phyloP scores from a whole-genome alignment of 108 stramenopile genomes.

The Cyclotella kingstonii region DNA sequence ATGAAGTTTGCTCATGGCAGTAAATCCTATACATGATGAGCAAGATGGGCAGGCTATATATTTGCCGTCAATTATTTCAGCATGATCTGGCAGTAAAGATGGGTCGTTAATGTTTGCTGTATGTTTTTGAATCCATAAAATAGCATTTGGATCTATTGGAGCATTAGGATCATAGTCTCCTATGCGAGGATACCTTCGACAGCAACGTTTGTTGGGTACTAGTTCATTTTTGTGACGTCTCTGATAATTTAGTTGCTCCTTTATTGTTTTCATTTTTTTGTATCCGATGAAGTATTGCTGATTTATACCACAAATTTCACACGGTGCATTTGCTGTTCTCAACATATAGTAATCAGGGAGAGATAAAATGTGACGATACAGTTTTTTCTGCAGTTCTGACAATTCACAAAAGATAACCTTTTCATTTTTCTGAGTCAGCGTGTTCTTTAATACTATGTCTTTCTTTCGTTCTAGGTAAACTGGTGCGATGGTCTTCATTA shows the following conservation, averaged over 20 bases:
- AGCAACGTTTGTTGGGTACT: conserved; percentile 52
- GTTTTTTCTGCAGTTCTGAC: conserved; percentile 67
- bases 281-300: conserved; percentile 54
- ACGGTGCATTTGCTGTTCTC: conserved; percentile 61
- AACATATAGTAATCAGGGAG: conserved; percentile 77
- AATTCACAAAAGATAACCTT: conserved; percentile 78
- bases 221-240: conserved; percentile 59
- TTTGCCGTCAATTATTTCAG: conserved; percentile 29
- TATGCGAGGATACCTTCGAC: conserved; percentile 52
- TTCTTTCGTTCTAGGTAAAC: conserved; percentile 65
- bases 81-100: not conserved
- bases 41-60: conserved; percentile 44
- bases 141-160: conserved; percentile 65
- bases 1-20: conserved; percentile 57
- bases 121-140: conserved; percentile 58
- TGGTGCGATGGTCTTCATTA: conserved; percentile 45
- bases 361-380: conserved; percentile 69
- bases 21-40: conserved; percentile 63
- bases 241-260: conserved; percentile 65
- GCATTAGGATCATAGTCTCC: conserved; percentile 20
- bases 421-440: conserved; percentile 76
- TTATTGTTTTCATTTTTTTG: conserved; percentile 48
- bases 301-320: conserved; percentile 80
- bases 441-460: conserved; percentile 54
- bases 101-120: conserved; percentile 19